phyloP scores from a whole-genome alignment of 2,329 filamentous ascomycete species.

The Raffaelea ambrosiae region DNA sequence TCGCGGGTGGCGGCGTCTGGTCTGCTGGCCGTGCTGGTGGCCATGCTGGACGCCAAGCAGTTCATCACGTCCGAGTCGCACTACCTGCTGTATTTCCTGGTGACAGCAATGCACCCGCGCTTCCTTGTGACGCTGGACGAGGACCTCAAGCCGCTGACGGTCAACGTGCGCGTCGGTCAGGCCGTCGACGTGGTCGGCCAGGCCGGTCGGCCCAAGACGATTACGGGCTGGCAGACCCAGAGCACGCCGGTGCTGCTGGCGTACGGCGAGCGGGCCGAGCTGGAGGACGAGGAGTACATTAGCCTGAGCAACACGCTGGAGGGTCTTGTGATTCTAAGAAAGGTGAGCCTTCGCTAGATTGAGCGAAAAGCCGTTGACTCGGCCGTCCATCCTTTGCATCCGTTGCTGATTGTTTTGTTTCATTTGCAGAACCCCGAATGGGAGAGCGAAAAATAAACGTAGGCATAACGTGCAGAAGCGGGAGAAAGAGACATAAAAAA shows the following conservation, averaged over 20 bases:
- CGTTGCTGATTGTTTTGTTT: no score
- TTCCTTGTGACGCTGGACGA: conserved; percentile 97
- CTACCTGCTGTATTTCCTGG: conserved; percentile 95
- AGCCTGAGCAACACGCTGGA: conserved; percentile 85
- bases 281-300: conserved; percentile 97
- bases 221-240: conserved; percentile 98
- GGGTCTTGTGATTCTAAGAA: conserved; percentile 90
- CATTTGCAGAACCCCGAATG: conserved; percentile 43
- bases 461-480: neutral
- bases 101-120: conserved; percentile 91
- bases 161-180: conserved; percentile 95
- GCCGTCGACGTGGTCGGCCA: conserved; percentile 97
- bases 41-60: conserved; percentile 91
- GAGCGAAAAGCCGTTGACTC: no score
- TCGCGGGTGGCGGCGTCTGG: conserved; percentile 87
- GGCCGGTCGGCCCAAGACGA: conserved; percentile 94
- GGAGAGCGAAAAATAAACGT: conserved; percentile 37
- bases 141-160: conserved; percentile 83
- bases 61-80: conserved; percentile 63
- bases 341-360: no score
- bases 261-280: conserved; percentile 91
- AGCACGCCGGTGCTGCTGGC: conserved; percentile 93
- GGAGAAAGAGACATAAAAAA: neutral
- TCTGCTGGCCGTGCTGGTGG: conserved; percentile 79
- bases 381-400: no score